Base-by-base conservation (phyloP, 495 filamentous ascomycete species). In the Aspergillus bridgeri region DNA sequence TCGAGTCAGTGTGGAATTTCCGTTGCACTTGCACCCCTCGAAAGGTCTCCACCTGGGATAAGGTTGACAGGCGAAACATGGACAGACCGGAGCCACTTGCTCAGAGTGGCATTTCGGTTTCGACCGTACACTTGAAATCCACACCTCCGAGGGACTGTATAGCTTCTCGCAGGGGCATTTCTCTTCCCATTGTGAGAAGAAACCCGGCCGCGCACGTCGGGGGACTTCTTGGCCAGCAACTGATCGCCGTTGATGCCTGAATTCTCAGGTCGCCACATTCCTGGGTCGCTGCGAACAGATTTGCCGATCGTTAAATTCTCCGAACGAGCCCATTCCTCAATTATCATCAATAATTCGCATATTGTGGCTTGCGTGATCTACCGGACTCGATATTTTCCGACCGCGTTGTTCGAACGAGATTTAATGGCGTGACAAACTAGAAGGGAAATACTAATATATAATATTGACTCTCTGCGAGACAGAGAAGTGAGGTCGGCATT, bases 41-140 rank as follows among this genome's bases (percentile, higher is more conserved):
- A n/a, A n/a, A n/a, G 27, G 6, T 44, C 53, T 27, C 53, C 53
- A 27, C 53, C 23, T 5, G 42, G 46, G 53, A 54, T 54, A 54
- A 54, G 43, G 53, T 54, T 54, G 53, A 54, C 53, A 29, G 42
- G 42, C 18, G 33, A 23, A 24, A 53, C 33, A 42, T 5, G 11
- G 21, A 29, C 7, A 33, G 38, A 42, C 29, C 20, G 48, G 21
- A 9, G 52, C 48, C 48, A 52, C 5, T 48, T 4, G 46, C 19
- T 24, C 23, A 38, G 9, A 13, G 33, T 22, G 13, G 46, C 20
- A 13, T 13, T 48, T 7, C 6, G 27, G 11, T n/a, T n/a, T n/a
- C n/a, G n/a, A n/a, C n/a, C n/a, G n/a, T n/a, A n/a, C n/a, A n/a
- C n/a, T n/a, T n/a, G n/a, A n/a, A n/a, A n/a, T n/a, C n/a, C n/a